These are phyloP conservation scores for Diaporthe ampelina DNA, from an alignment of 2,329 filamentous ascomycete genomes.

Conservation along the genomic window DNA sequence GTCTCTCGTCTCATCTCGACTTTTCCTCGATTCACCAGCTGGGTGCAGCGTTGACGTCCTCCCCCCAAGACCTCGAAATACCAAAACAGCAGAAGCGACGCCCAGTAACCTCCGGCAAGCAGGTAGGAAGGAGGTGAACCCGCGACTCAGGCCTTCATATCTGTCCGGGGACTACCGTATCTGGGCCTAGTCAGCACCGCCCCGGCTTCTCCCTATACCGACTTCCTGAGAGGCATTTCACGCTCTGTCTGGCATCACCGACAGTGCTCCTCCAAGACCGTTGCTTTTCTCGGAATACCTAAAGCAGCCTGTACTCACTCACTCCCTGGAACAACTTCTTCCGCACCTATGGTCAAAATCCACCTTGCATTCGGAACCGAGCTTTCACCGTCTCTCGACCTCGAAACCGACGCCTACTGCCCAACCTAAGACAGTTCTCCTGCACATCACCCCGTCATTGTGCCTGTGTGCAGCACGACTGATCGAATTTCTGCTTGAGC, in stretches of 20 bases:
- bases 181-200: conserved; percentile 10
- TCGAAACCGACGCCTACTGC: not conserved
- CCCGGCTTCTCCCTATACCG: conserved; percentile 17
- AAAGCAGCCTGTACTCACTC: conserved; percentile 14
- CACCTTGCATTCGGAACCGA: not conserved
- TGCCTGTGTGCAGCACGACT: conserved; percentile 3
- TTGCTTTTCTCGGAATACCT: not conserved
- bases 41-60: not conserved
- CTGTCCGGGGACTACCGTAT: not conserved
- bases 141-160: conserved; percentile 19
- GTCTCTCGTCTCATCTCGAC: not conserved
- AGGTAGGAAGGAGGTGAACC: conserved; percentile 2
- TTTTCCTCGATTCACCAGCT: not conserved
- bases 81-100: conserved; percentile 8
- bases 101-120: not conserved
- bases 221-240: conserved; percentile 19
- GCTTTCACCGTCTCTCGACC: not conserved
- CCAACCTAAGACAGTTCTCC: not conserved
- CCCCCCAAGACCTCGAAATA: not conserved
- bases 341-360: not conserved
- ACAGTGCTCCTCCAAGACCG: not conserved
- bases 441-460: conserved; percentile 5
- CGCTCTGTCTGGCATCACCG: not conserved
- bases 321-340: not conserved
- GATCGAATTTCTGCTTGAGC: conserved; percentile 4